Evolutionary conservation across 139 green algal genomes (phyloP), one percentile per base, ranked within the genome.

Genomic region (Haematococcus sp.): DNA sequence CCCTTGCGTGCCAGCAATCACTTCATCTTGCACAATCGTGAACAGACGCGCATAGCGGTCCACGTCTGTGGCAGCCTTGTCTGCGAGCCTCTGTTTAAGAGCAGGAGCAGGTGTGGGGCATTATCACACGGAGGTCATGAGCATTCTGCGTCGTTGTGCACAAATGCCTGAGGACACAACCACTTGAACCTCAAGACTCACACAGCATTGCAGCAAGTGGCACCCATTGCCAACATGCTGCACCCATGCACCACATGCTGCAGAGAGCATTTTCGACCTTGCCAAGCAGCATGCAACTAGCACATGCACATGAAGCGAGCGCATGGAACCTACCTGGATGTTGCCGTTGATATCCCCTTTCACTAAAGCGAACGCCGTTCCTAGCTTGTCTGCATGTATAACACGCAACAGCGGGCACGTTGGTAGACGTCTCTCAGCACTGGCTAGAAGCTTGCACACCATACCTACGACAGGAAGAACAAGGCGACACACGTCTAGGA

Each of bases 291-390:
- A 35, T 49, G 61, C 31, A 16, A 31, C 7, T 44, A 17, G 20
- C 23, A 43, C 61, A 28, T 34, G 34, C 19, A 49, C 25, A 65
- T 32, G 1, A 31, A 44, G 27, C 43, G 11, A 33, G n/a, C 7
- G 30, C 28, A 40, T 31, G 54, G 19, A 56, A 20, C 0, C 70
- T 55, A 85, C 82, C 75, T 91, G 77, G 23, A 94, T 93, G 74
- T 94, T 94, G 65, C 84, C 81, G 5, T 76, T 76, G 1, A 94
- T 87, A 49, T 94, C 89, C 9, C 68, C 81, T 56, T 80, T 87
- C 0, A 94, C 89, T 11, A 94, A 58, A 0, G 40, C 43, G 32
- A 94, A 94, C 0, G 78, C 84, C 0, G 86, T 82, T 30, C 89
- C 89, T 32, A 93, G 79, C 60, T 93, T 91, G 0, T 89, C 89